Percentiles rank a stretch among this genome's conserved stretches.
Conservation (phyloP, 208 protist species). For the Acanthamoeba triangularis region DNA sequence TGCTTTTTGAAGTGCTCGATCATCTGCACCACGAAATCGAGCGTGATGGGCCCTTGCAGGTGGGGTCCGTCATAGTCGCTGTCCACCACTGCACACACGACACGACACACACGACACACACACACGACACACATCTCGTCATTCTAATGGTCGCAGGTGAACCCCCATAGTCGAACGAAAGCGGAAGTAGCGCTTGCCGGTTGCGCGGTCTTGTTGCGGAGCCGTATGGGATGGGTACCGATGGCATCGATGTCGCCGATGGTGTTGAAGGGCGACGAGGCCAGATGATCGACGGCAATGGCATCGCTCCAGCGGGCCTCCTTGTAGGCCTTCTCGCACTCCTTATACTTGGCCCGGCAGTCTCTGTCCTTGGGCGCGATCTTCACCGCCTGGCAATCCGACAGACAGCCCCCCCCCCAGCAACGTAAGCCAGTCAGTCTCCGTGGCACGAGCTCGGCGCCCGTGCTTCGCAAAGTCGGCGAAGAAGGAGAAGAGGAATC, state of each 20-base stretch:
- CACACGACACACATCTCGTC: background rate
- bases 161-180: background rate
- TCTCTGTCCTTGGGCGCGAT: slow-evolving; percentile 95
- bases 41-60: slow-evolving; percentile 85
- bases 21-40: slow-evolving; percentile 89
- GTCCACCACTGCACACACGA: slow-evolving; percentile 77
- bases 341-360: slow-evolving; percentile 94
- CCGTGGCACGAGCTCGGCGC: too few relatives aligned
- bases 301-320: slow-evolving; percentile 96
- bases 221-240: background rate
- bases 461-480: too few relatives aligned
- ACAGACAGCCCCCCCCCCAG: background rate
- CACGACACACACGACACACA: background rate
- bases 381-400: slow-evolving; percentile 85
- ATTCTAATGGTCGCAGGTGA: too few relatives aligned
- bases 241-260: slow-evolving; percentile 79
- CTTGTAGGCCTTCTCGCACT: slow-evolving; percentile 96
- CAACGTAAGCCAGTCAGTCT: too few relatives aligned
- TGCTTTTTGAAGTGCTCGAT: slow-evolving; percentile 86
- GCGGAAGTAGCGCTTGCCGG: background rate
- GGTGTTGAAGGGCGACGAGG: slow-evolving; percentile 20
- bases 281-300: slow-evolving; percentile 92
- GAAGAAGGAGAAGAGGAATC: too few relatives aligned
- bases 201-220: too few relatives aligned
- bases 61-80: slow-evolving; percentile 83